Base-by-base conservation (phyloP, 2,329 filamentous ascomycete species). In the Coniochaeta ligniaria region DNA sequence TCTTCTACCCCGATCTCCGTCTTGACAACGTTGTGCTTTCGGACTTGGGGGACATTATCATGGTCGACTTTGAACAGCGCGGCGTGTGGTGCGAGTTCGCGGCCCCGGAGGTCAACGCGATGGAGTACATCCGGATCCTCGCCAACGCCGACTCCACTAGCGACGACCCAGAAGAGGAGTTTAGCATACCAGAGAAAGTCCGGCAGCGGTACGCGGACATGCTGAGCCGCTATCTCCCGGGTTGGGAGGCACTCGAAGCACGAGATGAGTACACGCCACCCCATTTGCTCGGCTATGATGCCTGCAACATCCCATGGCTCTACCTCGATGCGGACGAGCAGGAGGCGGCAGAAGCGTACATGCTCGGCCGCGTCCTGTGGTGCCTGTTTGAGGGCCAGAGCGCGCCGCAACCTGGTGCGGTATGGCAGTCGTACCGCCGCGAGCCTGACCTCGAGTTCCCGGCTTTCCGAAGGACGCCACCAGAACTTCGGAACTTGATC, bases 61-160 rank as follows among this genome's bases (percentile, higher is more conserved):
- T 87, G 77, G 77, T 86, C 5, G 84, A 87, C 63, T 85, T 87
- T 66, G 84, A 87, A 70, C 83, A 86, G 69, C 78, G 84, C 35
- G 83, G 84, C 8, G 82, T 85, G 1, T 86, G 83, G 83, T 84
- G 80, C 69, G 81, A 85, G 67, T 86, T 86, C 68, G 80, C 80
- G 1, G 76, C 84, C 0, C 84, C 84, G 0, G 84, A 87, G 67
- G 78, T 86, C 63, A 84, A 85, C 66, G 79, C 80, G 31, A 72
- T 86, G 56, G 83, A 86, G 65, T 85, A 84, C 64, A 67, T 85
- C 17, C 79, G 80, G n/a, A 70, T 83, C 17, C 68, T 86, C 41
- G 81, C 81, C 33, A 35, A 36, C 6, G 33, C 31, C n/a, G 31
- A 57, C 3, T 24, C 54, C 3, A 14, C 22, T 22, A 73, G 74